A percentile compares a stretch with the other conserved stretches of the same genome.
Evolutionary conservation across 768 basidiomycete species (phyloP).

Genomic region (Amanita inopinata): DNA sequence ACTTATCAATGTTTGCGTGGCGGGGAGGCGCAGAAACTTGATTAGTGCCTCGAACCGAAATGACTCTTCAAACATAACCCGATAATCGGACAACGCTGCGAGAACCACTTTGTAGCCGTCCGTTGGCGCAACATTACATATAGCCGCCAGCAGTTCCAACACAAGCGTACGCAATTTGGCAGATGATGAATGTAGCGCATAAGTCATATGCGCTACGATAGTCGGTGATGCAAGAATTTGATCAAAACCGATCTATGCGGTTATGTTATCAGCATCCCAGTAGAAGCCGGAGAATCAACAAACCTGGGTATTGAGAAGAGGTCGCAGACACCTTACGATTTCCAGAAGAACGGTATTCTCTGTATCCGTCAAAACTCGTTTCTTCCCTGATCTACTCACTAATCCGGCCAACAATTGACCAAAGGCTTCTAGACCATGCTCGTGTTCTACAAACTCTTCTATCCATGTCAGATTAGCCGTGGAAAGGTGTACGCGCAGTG

Average conservation of each 20-base stretch:
- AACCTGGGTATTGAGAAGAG: conserved; percentile 80
- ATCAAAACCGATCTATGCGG: conserved; percentile 56
- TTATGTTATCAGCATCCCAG: conserved; percentile 8
- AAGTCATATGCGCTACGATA: conserved; percentile 63
- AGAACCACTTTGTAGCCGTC: conserved; percentile 72
- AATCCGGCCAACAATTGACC: conserved; percentile 46
- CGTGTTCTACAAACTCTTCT: conserved; percentile 57
- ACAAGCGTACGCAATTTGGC: conserved; percentile 59
- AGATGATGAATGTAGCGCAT: conserved; percentile 57
- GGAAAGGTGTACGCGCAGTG: conserved; percentile 77
- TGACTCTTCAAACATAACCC: conserved; percentile 55
- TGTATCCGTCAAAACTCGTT: conserved; percentile 47
- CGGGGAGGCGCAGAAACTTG: conserved; percentile 45
- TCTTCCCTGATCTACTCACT: conserved; percentile 60
- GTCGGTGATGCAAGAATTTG: conserved; percentile 53
- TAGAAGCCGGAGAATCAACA: conserved; percentile 2
- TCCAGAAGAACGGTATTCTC: conserved; percentile 66
- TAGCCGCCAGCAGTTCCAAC: conserved; percentile 74
- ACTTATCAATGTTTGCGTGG: conserved; percentile 26
- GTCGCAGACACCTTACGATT: conserved; percentile 69
- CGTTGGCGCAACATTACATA: conserved; percentile 62
- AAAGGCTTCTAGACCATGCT: conserved; percentile 59
- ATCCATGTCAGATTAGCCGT: conserved; percentile 76
- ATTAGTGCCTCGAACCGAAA: conserved; percentile 80
- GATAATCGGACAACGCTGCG: conserved; percentile 72